These are phyloP conservation scores for Rostrohypoxylon terebratum DNA, from an alignment of 495 filamentous ascomycete genomes.

Conservation along the genomic window DNA sequence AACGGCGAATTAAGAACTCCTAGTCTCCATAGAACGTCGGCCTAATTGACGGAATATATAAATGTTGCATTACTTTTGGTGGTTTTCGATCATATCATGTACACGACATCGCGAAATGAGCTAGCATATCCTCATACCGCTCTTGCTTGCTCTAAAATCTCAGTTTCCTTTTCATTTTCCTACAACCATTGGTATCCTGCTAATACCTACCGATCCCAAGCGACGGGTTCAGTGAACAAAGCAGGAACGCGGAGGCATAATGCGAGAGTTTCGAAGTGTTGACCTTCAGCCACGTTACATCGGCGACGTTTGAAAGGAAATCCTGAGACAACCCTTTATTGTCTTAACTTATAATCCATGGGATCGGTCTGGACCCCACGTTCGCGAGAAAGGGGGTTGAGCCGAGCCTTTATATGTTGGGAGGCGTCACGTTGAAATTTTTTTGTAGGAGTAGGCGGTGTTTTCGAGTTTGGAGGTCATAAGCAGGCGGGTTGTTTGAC, in stretches of 20 bases:
- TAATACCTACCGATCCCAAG: conserved; percentile 1
- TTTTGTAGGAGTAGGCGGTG: conserved; percentile 26
- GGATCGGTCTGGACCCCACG: neutral
- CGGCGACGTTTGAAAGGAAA: conserved; percentile 2
- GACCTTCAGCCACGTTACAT: conserved; percentile 2
- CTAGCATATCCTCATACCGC: conserved; percentile 26
- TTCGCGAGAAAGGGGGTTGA: conserved; percentile 11
- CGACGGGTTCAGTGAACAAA: neutral
- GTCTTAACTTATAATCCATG: conserved; percentile 16
- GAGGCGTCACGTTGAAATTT: conserved; percentile 17
- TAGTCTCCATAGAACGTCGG: conserved; percentile 43
- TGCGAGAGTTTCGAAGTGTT: conserved; percentile 13
- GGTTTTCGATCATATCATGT: conserved; percentile 31
- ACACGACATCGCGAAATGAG: conserved; percentile 33
- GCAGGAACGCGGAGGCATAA: neutral
- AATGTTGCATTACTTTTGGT: conserved; percentile 30
- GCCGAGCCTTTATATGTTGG: neutral
- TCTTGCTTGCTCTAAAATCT: neutral
- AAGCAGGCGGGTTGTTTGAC: neutral
- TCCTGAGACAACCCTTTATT: neutral
- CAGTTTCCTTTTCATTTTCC: conserved; percentile 6
- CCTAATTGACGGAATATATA: conserved; percentile 46
- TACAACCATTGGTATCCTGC: neutral
- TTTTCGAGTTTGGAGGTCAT: neutral
- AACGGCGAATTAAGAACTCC: conserved; percentile 41